Evolutionary conservation across 441 rosid species (phyloP), one percentile per base, ranked within the genome.

Genomic region (Populus hybrid): DNA sequence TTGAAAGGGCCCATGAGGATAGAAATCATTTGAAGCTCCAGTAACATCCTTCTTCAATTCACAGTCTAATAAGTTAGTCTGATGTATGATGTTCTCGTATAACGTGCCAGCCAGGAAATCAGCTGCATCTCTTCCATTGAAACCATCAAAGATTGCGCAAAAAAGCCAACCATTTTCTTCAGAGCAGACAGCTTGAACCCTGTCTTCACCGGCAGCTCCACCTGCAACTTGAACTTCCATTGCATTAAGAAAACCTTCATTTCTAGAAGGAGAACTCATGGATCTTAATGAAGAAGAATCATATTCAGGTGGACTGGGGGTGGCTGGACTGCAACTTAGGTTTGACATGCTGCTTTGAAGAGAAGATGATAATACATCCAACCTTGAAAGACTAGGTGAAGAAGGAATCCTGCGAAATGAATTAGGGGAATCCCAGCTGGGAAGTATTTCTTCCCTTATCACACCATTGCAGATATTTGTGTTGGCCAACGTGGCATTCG

Each of bases 131-230:
- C 98, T 88, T 68, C 99, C 98, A 72, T 96, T 96, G 72, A 96
- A 94, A 5, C 99, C 98, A 40, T 92, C 99, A 69, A 90, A 96
- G 53, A 96, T 92, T 8, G 91, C 97, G 40, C 99, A 94, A 70
- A 92, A 91, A 19, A 96, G 89, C 97, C 92, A 92, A 19, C 95
- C 98, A 28, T 92, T 88, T 84, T 94, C 99, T 82, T 94, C 98
- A 64, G 97, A 96, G 82, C 99, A 96, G 77, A 96, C 95, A 61
- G 97, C 99, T 78, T 94, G 99, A 80, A 96, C 98, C 74, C 98
- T 88, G 83, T 92, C 99, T 83, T 94, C 98, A 14, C 99, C 99
- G 8, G 99, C 99, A 73, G 99, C 99, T 72, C 99, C 99, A 10
- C 98, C 99, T 1, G 98, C 98, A 78, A 91, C 89, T 82, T 96